phyloP scores from a whole-genome alignment of 1,284 basidiomycete genomes.

The Tylopilus sp. region DNA sequence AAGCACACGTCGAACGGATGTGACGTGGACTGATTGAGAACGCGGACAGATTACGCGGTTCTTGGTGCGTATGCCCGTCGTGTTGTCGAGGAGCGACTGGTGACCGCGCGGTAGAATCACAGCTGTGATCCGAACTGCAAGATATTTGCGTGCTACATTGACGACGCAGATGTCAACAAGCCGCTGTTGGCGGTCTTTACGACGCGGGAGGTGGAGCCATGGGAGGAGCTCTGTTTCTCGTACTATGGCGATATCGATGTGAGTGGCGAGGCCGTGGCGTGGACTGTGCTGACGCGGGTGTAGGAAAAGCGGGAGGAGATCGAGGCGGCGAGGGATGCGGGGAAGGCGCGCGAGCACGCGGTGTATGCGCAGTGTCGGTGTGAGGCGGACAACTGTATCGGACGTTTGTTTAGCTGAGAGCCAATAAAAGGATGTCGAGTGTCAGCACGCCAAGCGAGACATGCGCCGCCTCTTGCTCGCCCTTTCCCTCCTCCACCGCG shows the following conservation, averaged over 20 bases:
- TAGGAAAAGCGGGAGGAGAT: constrained; percentile 26
- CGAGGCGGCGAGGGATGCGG: constrained; percentile 3
- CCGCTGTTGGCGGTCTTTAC: constrained; percentile 74
- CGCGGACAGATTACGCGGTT: constrained; percentile 67
- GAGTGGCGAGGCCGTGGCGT: neutral
- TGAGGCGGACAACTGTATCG: constrained; percentile 49
- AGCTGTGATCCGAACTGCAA: constrained; percentile 85
- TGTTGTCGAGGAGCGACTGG: neutral
- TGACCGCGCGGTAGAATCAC: constrained; percentile 61
- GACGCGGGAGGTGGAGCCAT: constrained; percentile 55
- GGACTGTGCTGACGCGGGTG: neutral
- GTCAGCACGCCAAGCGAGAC: too few relatives aligned
- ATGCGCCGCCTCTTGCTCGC: constrained; percentile 6
- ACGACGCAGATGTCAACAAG: constrained; percentile 59
- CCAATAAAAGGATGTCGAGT: too few relatives aligned
- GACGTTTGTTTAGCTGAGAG: constrained; percentile 29
- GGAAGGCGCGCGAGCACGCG: constrained; percentile 31
- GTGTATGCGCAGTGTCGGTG: constrained; percentile 55
- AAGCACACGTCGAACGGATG: constrained; percentile 30
- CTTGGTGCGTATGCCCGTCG: constrained; percentile 44
- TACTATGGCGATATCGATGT: constrained; percentile 62
- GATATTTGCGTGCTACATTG: constrained; percentile 70
- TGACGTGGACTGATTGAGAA: constrained; percentile 10
- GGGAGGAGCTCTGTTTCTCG: constrained; percentile 81
- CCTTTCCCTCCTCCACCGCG: constrained; percentile 16